phyloP scores from a whole-genome alignment of 805 yeast genomes.

The Myxozyma udenii region DNA sequence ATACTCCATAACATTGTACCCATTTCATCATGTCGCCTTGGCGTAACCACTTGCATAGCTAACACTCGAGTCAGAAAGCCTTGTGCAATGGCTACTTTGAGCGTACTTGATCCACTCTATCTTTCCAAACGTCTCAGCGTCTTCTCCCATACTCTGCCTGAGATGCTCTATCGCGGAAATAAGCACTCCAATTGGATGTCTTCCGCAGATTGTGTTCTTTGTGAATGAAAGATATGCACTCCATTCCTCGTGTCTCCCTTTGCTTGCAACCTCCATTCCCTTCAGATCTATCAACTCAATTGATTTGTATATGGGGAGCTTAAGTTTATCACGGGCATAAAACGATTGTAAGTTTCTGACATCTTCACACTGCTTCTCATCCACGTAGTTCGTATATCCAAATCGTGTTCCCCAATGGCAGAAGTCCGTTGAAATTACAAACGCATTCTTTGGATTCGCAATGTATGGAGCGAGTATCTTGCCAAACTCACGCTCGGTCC shows the following conservation, averaged over 20 bases:
- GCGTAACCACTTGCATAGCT: constrained; percentile 30
- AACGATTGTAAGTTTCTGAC: constrained; percentile 4
- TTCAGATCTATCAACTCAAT: constrained; percentile 68
- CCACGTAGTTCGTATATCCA: constrained; percentile 43
- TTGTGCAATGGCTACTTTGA: constrained; percentile 23
- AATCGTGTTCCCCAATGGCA: constrained; percentile 80
- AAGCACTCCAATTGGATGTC: constrained; percentile 70
- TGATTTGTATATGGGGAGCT: constrained; percentile 60
- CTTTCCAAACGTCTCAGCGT: constrained; percentile 26
- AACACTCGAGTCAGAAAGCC: constrained; percentile 23
- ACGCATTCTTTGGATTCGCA: constrained; percentile 55
- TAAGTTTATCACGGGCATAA: constrained; percentile 21
- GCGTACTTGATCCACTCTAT: constrained; percentile 27
- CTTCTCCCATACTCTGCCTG: constrained; percentile 14
- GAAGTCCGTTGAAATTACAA: constrained; percentile 84
- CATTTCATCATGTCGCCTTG: no score
- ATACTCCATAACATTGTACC: no score
- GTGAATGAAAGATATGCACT: constrained; percentile 62
- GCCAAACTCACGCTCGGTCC: constrained; percentile 48
- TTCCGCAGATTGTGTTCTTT: constrained; percentile 91
- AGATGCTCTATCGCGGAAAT: constrained; percentile 50
- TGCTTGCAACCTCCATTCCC: constrained; percentile 63
- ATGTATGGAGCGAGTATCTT: constrained; percentile 52
- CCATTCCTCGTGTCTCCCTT: constrained; percentile 61
- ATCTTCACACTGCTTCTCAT: constrained; percentile 15